Evolutionary conservation across 371 early-diverging fungal species (phyloP).

Genomic region (Capillidium rhysosporum): DNA sequence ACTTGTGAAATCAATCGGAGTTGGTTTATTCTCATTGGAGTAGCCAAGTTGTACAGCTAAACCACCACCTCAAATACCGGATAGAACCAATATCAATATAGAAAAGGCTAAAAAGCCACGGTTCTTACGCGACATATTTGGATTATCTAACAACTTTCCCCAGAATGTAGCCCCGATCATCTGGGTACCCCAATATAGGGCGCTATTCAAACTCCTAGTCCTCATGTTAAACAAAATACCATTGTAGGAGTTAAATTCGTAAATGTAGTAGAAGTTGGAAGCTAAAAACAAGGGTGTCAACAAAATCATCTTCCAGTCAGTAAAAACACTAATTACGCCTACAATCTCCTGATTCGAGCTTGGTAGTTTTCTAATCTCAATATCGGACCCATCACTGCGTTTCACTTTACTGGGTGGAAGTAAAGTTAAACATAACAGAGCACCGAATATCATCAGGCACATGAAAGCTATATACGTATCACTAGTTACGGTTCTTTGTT

Average conservation of each 20-base stretch:
- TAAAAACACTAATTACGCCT: slow-evolving; percentile 33
- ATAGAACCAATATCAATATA: slow-evolving; percentile 20
- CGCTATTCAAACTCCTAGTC: slow-evolving; percentile 38
- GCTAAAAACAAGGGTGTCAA: slow-evolving; percentile 47
- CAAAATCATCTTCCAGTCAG: slow-evolving; percentile 31
- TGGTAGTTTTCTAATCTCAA: slow-evolving; percentile 24
- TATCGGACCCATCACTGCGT: slow-evolving; percentile 34
- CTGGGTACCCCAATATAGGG: slow-evolving; percentile 48
- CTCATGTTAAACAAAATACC: slow-evolving; percentile 30
- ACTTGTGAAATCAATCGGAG: slow-evolving; percentile 18
- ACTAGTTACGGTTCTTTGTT: slow-evolving; percentile 13
- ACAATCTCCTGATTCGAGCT: slow-evolving; percentile 26
- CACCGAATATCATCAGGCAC: slow-evolving; percentile 34
- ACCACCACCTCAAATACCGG: slow-evolving; percentile 39
- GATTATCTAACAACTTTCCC: slow-evolving; percentile 30
- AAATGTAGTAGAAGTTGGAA: slow-evolving; percentile 55
- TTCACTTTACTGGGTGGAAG: slow-evolving; percentile 32
- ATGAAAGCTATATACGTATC: slow-evolving; percentile 40
- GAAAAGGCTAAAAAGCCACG: slow-evolving; percentile 29
- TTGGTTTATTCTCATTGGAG: too few relatives aligned
- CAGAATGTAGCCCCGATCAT: slow-evolving; percentile 31
- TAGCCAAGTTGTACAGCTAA: slow-evolving; percentile 22
- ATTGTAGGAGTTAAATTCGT: slow-evolving; percentile 32
- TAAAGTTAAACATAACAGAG: slow-evolving; percentile 22
- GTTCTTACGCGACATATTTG: slow-evolving; percentile 18